Percentiles rank a stretch among this genome's conserved stretches.
Conservation (phyloP, 2,329 filamentous ascomycete genomes). For the Paradendryphiella salina region DNA sequence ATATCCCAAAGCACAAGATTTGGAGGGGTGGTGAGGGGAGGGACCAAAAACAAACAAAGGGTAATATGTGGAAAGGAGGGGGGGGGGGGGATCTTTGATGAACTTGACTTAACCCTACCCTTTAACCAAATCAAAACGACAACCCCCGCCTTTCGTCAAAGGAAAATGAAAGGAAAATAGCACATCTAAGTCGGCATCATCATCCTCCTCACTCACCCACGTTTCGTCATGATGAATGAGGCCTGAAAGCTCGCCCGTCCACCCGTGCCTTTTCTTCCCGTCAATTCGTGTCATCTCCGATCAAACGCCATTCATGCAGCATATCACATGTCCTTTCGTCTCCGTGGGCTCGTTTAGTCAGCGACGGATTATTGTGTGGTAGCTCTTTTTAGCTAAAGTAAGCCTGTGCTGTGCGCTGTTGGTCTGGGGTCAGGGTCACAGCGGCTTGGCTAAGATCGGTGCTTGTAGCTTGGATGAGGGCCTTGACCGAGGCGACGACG, state of each 20-base stretch:
- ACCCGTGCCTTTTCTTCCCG: not conserved
- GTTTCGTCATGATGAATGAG: too few species aligned
- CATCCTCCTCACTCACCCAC: too few species aligned
- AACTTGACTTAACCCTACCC: constrained; percentile 12
- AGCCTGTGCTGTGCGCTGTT: constrained; percentile 75
- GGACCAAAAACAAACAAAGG: too few species aligned
- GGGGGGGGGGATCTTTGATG: constrained; percentile 31
- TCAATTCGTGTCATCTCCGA: constrained; percentile 1
- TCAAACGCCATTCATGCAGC: constrained; percentile 11
- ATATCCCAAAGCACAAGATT: too few species aligned
- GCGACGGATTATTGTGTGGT: not conserved
- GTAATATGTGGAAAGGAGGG: not conserved
- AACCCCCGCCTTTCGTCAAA: too few species aligned
- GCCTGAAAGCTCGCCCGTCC: not conserved
- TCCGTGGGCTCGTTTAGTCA: constrained; percentile 3
- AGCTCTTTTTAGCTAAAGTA: constrained; percentile 66
- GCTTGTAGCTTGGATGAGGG: constrained; percentile 71
- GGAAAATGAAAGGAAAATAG: not conserved
- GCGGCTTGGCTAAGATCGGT: constrained; percentile 77
- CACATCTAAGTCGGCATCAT: not conserved
- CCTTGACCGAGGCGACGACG: constrained; percentile 77
- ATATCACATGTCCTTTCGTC: constrained; percentile 4
- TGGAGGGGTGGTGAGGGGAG: too few species aligned
- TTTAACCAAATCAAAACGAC: constrained; percentile 6
- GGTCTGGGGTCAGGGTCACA: constrained; percentile 73